Conservation (phyloP, 2,329 filamentous ascomycete genomes). For the Fusarium sublunatum region DNA sequence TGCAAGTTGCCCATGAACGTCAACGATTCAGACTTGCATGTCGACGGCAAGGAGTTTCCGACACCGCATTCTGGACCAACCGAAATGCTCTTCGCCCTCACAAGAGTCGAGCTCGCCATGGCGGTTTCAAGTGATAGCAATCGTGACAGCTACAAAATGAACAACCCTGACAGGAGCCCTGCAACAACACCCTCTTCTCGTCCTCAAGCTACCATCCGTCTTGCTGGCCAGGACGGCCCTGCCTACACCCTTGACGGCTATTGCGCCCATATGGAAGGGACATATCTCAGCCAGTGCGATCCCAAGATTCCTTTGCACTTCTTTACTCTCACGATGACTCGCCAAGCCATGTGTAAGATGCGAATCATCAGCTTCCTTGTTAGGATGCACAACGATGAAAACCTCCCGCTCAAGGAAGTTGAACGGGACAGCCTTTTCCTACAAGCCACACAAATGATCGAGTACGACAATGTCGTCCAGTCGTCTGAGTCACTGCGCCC, state of each 20-base stretch:
- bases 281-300: constrained; percentile 67
- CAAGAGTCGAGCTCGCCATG: constrained; percentile 67
- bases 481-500: constrained; percentile 61
- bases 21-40: constrained; percentile 69
- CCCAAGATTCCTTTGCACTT: constrained; percentile 68
- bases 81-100: constrained; percentile 70
- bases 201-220: constrained; percentile 53
- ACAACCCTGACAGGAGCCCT: constrained; percentile 45
- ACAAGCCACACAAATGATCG: constrained; percentile 67
- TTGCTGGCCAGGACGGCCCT: constrained; percentile 63
- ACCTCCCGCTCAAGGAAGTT: constrained; percentile 54
- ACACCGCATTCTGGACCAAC: constrained; percentile 62
- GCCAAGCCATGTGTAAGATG: constrained; percentile 66
- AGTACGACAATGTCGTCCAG: constrained; percentile 68
- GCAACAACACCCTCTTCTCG: constrained; percentile 38
- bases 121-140: constrained; percentile 62
- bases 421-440: constrained; percentile 66
- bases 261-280: constrained; percentile 65
- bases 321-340: constrained; percentile 68
- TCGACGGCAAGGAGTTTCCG: constrained; percentile 66
- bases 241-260: constrained; percentile 64
- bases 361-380: constrained; percentile 66
- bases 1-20: constrained; percentile 70
- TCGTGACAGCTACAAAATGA: constrained; percentile 51
- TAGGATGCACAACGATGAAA: constrained; percentile 57